These are phyloP conservation scores for Nevesoporus exiguus DNA, from an alignment of 768 basidiomycete genomes.

Conservation along the genomic window DNA sequence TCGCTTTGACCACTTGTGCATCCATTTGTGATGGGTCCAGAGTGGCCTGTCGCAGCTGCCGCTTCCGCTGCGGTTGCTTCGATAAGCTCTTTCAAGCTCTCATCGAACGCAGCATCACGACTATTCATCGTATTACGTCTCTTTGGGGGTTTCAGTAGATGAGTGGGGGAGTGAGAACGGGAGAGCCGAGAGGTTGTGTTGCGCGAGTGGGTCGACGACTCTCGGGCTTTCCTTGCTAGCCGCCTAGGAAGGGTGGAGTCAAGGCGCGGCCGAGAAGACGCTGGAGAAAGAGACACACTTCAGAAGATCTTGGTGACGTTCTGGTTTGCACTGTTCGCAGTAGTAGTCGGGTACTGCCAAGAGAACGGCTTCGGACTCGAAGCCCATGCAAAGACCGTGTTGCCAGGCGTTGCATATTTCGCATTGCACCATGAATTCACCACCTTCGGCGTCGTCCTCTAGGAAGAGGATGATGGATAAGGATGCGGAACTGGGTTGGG, in stretches of 20 bases:
- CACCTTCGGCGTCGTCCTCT: constrained; percentile 78
- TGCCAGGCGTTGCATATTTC: constrained; percentile 98
- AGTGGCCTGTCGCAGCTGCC: constrained; percentile 47
- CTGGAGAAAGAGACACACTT: constrained; percentile 50
- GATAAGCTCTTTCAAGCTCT: constrained; percentile 75
- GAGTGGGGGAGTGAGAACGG: constrained; percentile 69
- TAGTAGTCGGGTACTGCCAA: constrained; percentile 83
- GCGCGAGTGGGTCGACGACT: constrained; percentile 62
- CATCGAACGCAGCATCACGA: constrained; percentile 90
- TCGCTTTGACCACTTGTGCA: constrained; percentile 41
- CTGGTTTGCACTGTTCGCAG: constrained; percentile 91
- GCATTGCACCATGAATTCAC: constrained; percentile 97
- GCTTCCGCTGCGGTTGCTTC: constrained; percentile 73
- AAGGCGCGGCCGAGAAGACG: constrained; percentile 17
- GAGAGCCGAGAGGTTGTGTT: constrained; percentile 60
- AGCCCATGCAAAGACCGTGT: constrained; percentile 95
- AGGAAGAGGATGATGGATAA: constrained; percentile 32
- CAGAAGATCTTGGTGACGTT: constrained; percentile 76
- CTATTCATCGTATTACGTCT: constrained; percentile 98
- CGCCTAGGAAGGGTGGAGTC: constrained; percentile 41
- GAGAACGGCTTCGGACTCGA: constrained; percentile 70
- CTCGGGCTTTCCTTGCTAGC: constrained; percentile 59
- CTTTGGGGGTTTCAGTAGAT: constrained; percentile 67
- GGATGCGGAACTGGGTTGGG: constrained; percentile 10
- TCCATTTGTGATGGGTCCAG: constrained; percentile 32